Percentiles rank a stretch among this genome's conserved stretches.
These are phyloP conservation scores for Pythium inflatum DNA, from an alignment of 352 stramenopile genomes.

Conservation along the genomic window DNA sequence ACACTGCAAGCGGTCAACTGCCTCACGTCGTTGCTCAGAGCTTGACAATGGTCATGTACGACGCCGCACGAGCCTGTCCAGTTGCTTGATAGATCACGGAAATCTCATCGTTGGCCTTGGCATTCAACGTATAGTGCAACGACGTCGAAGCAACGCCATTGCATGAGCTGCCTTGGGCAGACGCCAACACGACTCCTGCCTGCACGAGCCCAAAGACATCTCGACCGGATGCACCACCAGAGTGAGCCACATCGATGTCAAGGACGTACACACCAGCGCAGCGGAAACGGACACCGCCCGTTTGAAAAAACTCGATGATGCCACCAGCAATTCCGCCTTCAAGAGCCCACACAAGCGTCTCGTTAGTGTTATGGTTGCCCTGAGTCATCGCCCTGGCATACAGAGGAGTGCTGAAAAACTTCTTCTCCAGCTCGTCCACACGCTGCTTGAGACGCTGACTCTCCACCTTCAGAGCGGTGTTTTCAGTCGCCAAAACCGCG, in stretches of 20 bases:
- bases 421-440: too few species aligned
- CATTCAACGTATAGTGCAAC: neutral
- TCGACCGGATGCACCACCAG: neutral
- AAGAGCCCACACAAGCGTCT: neutral
- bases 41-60: conserved; percentile 15
- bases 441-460: too few species aligned
- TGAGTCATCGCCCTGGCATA: neutral
- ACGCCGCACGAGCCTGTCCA: neutral
- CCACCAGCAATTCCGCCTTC: neutral
- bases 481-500: too few species aligned
- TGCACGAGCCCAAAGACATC: neutral
- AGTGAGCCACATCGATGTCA: neutral
- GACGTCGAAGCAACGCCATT: neutral
- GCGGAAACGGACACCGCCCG: neutral
- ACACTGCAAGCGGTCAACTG: neutral
- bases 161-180: neutral
- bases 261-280: neutral
- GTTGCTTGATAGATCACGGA: neutral
- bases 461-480: too few species aligned
- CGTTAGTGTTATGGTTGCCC: neutral
- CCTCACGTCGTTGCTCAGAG: too few species aligned
- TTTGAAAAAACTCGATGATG: neutral
- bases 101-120: neutral
- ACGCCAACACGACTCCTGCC: neutral
- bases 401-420: neutral